phyloP scores from a whole-genome alignment of 78 protist species.

The Bodo saltans region DNA sequence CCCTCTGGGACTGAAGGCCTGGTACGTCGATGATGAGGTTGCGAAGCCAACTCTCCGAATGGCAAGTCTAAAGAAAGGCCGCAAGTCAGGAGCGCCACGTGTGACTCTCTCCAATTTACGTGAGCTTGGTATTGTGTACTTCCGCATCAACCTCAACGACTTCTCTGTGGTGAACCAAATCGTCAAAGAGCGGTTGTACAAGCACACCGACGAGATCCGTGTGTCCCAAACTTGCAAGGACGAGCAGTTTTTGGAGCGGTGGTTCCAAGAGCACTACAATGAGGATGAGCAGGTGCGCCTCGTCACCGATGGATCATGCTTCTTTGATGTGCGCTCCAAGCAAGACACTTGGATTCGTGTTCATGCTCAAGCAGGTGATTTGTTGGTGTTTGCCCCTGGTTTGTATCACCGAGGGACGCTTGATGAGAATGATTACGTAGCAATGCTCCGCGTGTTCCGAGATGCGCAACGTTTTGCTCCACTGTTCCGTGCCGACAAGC shows the following conservation, averaged over 20 bases:
- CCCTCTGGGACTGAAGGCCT: neutral
- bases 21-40: neutral
- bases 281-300: slow-evolving; percentile 16
- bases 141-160: slow-evolving; percentile 22
- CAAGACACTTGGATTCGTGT: slow-evolving; percentile 18
- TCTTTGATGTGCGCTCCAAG: slow-evolving; percentile 2
- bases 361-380: neutral
- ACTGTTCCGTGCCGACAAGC: neutral
- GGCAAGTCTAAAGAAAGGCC: neutral
- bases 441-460: neutral
- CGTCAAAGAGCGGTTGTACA: slow-evolving; percentile 8
- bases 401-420: slow-evolving; percentile 1
- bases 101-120: neutral
- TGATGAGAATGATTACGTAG: neutral
- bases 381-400: slow-evolving; percentile 5
- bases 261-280: slow-evolving; percentile 20
- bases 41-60: neutral
- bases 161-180: slow-evolving; percentile 2
- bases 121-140: slow-evolving; percentile 1
- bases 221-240: neutral
- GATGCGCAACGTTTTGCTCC: neutral
- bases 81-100: neutral
- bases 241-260: neutral
- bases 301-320: slow-evolving; percentile 6
- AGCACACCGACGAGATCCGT: slow-evolving; percentile 15